Base-by-base conservation (phyloP, 371 early-diverging fungal species). In the Haplosporangium sp. region DNA sequence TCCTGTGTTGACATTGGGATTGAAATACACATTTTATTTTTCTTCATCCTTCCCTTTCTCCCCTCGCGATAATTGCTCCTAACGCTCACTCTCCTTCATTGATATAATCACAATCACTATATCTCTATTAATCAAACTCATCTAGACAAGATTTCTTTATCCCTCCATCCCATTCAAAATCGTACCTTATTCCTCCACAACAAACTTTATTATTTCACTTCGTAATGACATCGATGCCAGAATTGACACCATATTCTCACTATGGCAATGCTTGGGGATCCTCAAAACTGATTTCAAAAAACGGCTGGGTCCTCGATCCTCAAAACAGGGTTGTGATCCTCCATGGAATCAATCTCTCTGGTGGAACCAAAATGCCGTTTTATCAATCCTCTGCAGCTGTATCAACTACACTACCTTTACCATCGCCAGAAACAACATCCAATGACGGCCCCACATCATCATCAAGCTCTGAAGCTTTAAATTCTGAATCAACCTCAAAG, bases 321-420 rank as follows among this genome's bases (percentile, higher is more conserved):
- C 75, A 81, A 37, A 84, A 86, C 44, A 81, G 89, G 20, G 85
- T 83, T 13, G 71, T 90, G 7, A 83, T 88, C 34, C 83, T 92
- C 13, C 89, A 90, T 62, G 92, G 92, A 4, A 74, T 92, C 50
- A 92, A 92, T 64, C 65, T 92, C 20, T 84, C 89, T n/a, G 92
- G 90, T 5, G 88, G 88, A 15, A 79, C 88, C 13, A 92, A 92
- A 74, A 63, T 90, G 45, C 92, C 92, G 0, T 75, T 83, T 38
- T 63, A 67, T 34, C 61, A n/a, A 19, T 35, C 69, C 15, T 10
- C 61, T 3, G 65, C 59, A 11, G 64, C 65, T 34, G 13, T 11
- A 20, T 42, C 38, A 11, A 61, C 27, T 27, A 27, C 27, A 27
- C 27, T 27, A 27, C 27, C 27, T 27, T 1, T 27, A 27, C 27